Conservation (phyloP, 495 filamentous ascomycete genomes). For the Tuber umbilicatum region DNA sequence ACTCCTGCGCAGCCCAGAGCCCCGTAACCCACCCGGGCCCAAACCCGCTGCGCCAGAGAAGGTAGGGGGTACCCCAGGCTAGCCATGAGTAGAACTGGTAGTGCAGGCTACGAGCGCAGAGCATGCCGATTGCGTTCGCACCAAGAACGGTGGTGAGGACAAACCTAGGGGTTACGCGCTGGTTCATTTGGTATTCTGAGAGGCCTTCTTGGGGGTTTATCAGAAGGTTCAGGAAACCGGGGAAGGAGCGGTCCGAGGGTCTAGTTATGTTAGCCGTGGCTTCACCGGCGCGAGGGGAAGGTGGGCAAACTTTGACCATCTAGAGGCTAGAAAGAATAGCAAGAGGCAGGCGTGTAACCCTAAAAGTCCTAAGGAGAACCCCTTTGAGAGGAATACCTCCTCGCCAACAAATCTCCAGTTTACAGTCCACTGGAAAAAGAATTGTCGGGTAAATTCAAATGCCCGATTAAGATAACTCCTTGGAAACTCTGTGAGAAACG, state of each 20-base stretch:
- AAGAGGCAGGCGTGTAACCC: slow-evolving; percentile 62
- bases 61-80: slow-evolving; percentile 82
- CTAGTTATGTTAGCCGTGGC: slow-evolving; percentile 10
- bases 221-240: slow-evolving; percentile 33
- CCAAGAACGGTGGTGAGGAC: slow-evolving; percentile 72
- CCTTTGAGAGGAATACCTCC: slow-evolving; percentile 66
- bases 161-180: slow-evolving; percentile 62
- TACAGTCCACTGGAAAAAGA: slow-evolving; percentile 96
- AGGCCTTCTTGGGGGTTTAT: slow-evolving; percentile 44
- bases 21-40: slow-evolving; percentile 65
- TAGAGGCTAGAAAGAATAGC: slow-evolving; percentile 51
- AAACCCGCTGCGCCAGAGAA: slow-evolving; percentile 74
- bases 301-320: slow-evolving; percentile 47
- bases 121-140: slow-evolving; percentile 73
- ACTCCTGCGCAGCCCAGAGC: slow-evolving; percentile 81
- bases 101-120: slow-evolving; percentile 86
- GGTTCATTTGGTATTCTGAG: slow-evolving; percentile 52
- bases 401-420: slow-evolving; percentile 94
- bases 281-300: background rate
- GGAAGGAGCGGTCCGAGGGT: slow-evolving; percentile 46
- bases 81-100: slow-evolving; percentile 97
- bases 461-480: slow-evolving; percentile 68
- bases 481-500: slow-evolving; percentile 64
- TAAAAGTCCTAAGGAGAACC: slow-evolving; percentile 64
- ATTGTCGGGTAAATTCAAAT: slow-evolving; percentile 82